phyloP scores from a whole-genome alignment of 2,329 filamentous ascomycete genomes.

The Aspergillus sp. region DNA sequence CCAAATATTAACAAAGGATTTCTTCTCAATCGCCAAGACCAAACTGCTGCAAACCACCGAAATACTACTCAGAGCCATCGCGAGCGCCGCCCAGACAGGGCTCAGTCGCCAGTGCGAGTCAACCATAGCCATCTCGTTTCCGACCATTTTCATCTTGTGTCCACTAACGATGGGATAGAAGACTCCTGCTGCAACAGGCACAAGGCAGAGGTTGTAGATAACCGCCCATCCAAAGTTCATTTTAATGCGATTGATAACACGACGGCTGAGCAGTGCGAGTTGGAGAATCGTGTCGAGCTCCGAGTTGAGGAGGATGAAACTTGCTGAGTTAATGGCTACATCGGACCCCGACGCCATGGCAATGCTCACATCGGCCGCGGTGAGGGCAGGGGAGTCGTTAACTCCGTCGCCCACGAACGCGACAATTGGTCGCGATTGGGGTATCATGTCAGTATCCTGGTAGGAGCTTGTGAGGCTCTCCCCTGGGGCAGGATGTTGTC shows the following conservation, averaged over 20 bases:
- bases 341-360: constrained; percentile 79
- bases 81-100: constrained; percentile 75
- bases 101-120: constrained; percentile 47
- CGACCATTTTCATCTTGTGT: constrained; percentile 31
- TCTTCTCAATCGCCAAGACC: constrained; percentile 57
- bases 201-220: constrained; percentile 74
- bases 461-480: background rate
- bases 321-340: constrained; percentile 76
- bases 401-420: constrained; percentile 87
- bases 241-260: constrained; percentile 75
- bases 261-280: constrained; percentile 68
- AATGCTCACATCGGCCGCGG: constrained; percentile 79
- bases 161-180: constrained; percentile 62
- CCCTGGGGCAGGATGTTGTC: constrained; percentile 5
- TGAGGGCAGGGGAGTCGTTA: constrained; percentile 80
- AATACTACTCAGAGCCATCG: constrained; percentile 90
- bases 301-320: constrained; percentile 76
- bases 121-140: constrained; percentile 32
- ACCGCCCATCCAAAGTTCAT: constrained; percentile 86
- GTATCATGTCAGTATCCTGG: constrained; percentile 11
- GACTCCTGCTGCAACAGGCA: constrained; percentile 79
- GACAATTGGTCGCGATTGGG: constrained; percentile 57
- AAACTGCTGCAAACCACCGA: constrained; percentile 84
- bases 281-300: constrained; percentile 70
- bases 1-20: constrained; percentile 19